Base-by-base conservation (phyloP, 371 early-diverging fungal species). In the Mucor ambiguus region DNA sequence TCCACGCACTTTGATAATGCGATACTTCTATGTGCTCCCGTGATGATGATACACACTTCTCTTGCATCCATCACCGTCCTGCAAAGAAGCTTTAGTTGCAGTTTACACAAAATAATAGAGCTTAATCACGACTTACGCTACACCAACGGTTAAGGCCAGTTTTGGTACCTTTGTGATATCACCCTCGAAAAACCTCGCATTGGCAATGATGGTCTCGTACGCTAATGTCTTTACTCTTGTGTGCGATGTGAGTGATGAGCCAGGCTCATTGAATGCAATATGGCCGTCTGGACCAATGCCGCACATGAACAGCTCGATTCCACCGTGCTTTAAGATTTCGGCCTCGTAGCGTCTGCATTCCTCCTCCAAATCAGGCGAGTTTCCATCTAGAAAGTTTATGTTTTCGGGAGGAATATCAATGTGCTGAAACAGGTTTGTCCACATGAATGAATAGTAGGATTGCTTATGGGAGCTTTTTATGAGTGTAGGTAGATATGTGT, bases 241-340 rank as follows among this genome's bases (percentile, higher is more conserved):
- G 22, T 92, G 86, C 2, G 93, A 93, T 59, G 88, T 89, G 35
- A 95, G 81, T 14, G 93, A 93, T 20, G 93, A 93, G n/a, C 95
- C 95, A 11, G 95, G 95, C 70, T 95, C 95, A 68, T 95, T 95
- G 69, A 95, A 95, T 12, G 95, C 95, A 73, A 95, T 93, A 70
- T 95, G 95, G 37, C 95, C 95, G 73, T 95, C 95, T 3, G 95
- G 94, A 8, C 95, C 95, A 61, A 94, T 92, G 26, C 89, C 93
- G 35, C 93, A 89, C 61, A 93, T 70, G 73, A 93, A 93, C 41
- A 93, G 82, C 76, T 93, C 95, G 49, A 95, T 91, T 16, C 95
- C 95, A 49, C 95, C 95, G 26, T 87, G 84, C 5, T 82, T 79
- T 14, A 82, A 82, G 52, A 95, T 95, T 71, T 87, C 89, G 49